Evolutionary conservation across 192 early-diverging fungal species (phyloP), one percentile per base, ranked within the genome.

Genomic region (Chytriomyces confervae): DNA sequence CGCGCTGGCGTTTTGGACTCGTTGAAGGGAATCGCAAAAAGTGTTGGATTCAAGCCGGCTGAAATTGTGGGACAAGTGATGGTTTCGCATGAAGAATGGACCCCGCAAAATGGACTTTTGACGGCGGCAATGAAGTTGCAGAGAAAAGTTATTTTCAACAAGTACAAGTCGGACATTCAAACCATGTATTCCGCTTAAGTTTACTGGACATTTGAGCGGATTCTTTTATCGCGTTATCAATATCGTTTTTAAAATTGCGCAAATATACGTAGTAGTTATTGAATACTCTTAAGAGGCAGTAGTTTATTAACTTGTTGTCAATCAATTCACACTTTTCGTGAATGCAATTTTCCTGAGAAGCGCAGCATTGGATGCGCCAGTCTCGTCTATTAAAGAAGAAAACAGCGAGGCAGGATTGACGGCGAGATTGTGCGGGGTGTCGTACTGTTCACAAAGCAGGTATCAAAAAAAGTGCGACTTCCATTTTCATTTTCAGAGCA

Each of bases 81-180:
- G 46, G 63, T 99, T 50, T 86, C 85, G 63, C 69, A 79, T 2
- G 95, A 94, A 53, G 91, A 95, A 79, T 99, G 97, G 97, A 97
- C 95, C 6, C 88, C 95, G 16, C 90, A 97, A 84, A 94, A 92
- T 83, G 89, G 89, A 5, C 82, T 92, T 71, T 80, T 92, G 84
- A 98, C 97, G 18, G 94, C 97, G 24, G 95, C 96, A 16, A 93
- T 92, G 83, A 98, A 98, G 85, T 80, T 98, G 63, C 92, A 95
- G 65, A 91, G 97, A 48, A 89, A 88, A 29, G 93, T 89, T 60
- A 92, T 98, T 61, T 82, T 86, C 67, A 84, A 91, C 66, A 82
- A 79, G 24, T 94, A 94, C 83, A 86, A 89, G 66, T 10, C 62
- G 5, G 72, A 93, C 78, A 83, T 96, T 62, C 83, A 85, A 5